Conservation (phyloP, 2,329 filamentous ascomycete species). For the Bipolaris cookei region DNA sequence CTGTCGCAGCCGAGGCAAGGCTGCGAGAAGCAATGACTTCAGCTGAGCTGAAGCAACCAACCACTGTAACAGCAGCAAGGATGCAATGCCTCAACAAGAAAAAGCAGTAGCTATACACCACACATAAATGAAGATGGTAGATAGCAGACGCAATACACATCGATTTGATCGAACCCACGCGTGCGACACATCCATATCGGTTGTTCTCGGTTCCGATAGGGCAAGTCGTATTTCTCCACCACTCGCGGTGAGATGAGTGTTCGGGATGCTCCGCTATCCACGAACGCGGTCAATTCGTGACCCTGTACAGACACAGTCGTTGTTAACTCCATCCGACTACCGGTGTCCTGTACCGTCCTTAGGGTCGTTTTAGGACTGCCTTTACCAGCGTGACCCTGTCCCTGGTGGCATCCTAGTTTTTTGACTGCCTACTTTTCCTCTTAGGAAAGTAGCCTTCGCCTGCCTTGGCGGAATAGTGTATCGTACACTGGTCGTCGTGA, state of each 20-base stretch:
- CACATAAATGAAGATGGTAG: too few relatives aligned
- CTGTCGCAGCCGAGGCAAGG: too few relatives aligned
- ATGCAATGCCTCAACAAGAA: too few relatives aligned
- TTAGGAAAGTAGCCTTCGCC: slow-evolving; percentile 1
- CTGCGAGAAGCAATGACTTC: too few relatives aligned
- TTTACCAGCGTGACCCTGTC: background rate
- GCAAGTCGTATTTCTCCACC: background rate
- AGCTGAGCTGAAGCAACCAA: too few relatives aligned
- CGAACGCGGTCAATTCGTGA: background rate
- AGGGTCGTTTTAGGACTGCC: background rate
- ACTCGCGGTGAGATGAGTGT: background rate
- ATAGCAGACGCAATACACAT: too few relatives aligned
- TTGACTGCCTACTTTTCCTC: background rate
- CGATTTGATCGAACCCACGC: too few relatives aligned
- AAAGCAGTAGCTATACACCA: too few relatives aligned
- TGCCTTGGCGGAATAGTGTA: too few relatives aligned
- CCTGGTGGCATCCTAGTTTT: slow-evolving; percentile 2
- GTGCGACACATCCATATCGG: background rate
- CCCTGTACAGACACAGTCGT: background rate
- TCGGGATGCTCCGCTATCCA: background rate
- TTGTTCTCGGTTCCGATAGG: background rate
- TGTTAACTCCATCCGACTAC: background rate
- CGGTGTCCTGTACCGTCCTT: background rate
- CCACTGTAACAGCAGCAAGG: too few relatives aligned
- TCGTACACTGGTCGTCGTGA: background rate